Evolutionary conservation across 306 rosid species (phyloP).

Genomic region (Pyrus communis): DNA sequence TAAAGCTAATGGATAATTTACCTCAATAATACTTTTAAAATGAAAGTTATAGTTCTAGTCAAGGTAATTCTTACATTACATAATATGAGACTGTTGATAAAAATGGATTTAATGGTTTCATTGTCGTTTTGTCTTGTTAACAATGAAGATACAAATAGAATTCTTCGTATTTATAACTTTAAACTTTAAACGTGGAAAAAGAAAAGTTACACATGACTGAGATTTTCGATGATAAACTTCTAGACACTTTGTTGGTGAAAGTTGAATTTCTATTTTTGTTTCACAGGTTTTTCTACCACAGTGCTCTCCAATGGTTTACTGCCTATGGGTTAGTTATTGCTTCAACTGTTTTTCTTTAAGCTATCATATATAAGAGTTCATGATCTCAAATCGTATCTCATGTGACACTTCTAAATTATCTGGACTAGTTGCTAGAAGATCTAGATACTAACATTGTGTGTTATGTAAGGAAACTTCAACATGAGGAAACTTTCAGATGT

Average conservation of each 20-base stretch:
- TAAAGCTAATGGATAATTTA: background rate
- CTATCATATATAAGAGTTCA: background rate
- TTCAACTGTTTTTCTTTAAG: slow-evolving; percentile 2
- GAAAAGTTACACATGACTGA: background rate
- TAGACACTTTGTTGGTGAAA: background rate
- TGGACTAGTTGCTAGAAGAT: background rate
- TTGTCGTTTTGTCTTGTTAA: background rate
- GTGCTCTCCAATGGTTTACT: slow-evolving; percentile 93
- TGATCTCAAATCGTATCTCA: background rate
- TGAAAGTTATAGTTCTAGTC: background rate
- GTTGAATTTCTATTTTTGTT: slow-evolving; percentile 6
- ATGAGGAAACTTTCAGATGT: background rate
- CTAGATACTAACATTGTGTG: background rate
- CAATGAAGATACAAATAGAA: background rate
- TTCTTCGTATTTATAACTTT: background rate
- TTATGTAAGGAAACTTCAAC: background rate
- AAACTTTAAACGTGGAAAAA: background rate
- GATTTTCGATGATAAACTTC: background rate
- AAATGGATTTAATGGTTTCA: background rate
- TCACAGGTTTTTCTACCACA: slow-evolving; percentile 84
- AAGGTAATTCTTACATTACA: background rate
- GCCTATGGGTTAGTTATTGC: slow-evolving; percentile 58
- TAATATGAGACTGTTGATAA: background rate
- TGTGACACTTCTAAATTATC: background rate
- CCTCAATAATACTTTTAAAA: background rate